A percentile compares a stretch with the other conserved stretches of the same genome.
Evolutionary conservation across 2,329 filamentous ascomycete species (phyloP).

Genomic region (Colletotrichum theobromicola): DNA sequence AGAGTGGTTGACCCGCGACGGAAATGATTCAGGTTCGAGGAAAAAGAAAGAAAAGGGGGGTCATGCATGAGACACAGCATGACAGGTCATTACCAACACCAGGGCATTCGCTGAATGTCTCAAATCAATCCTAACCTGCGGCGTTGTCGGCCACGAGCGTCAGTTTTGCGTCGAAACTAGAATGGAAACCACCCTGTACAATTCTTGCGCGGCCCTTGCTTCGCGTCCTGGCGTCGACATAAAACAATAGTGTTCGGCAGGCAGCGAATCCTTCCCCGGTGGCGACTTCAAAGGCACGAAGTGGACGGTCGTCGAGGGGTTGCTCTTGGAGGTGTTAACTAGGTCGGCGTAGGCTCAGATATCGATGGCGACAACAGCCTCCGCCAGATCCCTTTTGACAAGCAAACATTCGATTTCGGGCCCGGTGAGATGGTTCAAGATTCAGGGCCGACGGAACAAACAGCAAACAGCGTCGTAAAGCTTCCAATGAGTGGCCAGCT

Average conservation of each 20-base stretch:
- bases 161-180: neutral
- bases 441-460: neutral
- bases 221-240: neutral
- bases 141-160: neutral
- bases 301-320: neutral
- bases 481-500: neutral
- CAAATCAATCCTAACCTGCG: neutral
- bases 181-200: slow-evolving; percentile 2
- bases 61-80: slow-evolving; percentile 3
- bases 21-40: neutral
- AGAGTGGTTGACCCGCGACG: neutral
- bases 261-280: neutral
- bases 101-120: neutral
- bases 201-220: neutral
- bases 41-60: slow-evolving; percentile 10
- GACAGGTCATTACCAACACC: slow-evolving; percentile 3
- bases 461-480: neutral
- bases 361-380: neutral
- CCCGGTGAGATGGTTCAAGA: neutral
- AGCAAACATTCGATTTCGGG: neutral
- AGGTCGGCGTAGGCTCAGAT: neutral
- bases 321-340: neutral
- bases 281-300: neutral
- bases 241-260: neutral
- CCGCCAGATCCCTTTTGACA: neutral